Evolutionary conservation across 371 early-diverging fungal species (phyloP), one percentile per base, ranked within the genome.

Genomic region (Apophysomyces sp.): DNA sequence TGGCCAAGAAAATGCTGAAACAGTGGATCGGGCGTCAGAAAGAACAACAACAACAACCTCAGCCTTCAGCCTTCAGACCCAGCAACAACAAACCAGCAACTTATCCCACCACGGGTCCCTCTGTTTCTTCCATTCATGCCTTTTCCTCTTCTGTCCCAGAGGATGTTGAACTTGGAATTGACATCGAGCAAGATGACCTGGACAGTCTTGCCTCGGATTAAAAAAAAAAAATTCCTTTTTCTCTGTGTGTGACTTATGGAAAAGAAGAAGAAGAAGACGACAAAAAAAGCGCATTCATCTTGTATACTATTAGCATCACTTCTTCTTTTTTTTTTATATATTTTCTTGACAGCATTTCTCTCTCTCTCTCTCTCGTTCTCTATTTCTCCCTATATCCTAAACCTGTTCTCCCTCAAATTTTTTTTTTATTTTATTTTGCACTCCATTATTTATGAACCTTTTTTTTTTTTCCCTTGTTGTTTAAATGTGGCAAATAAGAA

Each of bases 1-100:
- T 84, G 9, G 86, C 84, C 26, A 80, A 78, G 58, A 85, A 84
- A 62, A 84, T 87, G 67, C 55, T 87, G 37, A 83, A 84, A 61
- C 74, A 85, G 58, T 75, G 81, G 71, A 71, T 77, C 37, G 74
- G 68, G 26, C 69, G 68, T 49, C 69, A 68, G 27, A 44, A 54
- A 11, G 55, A 68, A 29, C 58, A 36, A 71, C 41, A 62, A 32
- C 21, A 52, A 32, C 49, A 39, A 13, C 28, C 39, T 16, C 30
- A 52, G 29, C 16, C 55, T 55, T 62, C 21, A 16, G 49, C 49
- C 49, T 44, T 44, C 21, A 44, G 49, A 44, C 49, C 49, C 40
- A 61, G 13, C 49, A 44, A 44, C 21, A 44, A 44, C 49, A 44
- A 44, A 44, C 49, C 21, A 44, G 49, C 49, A 44, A 44, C 49